Evolutionary conservation across 176 grass and related monocot species (phyloP), one percentile per base, ranked within the genome.

Genomic region (Cocos nucifera): DNA sequence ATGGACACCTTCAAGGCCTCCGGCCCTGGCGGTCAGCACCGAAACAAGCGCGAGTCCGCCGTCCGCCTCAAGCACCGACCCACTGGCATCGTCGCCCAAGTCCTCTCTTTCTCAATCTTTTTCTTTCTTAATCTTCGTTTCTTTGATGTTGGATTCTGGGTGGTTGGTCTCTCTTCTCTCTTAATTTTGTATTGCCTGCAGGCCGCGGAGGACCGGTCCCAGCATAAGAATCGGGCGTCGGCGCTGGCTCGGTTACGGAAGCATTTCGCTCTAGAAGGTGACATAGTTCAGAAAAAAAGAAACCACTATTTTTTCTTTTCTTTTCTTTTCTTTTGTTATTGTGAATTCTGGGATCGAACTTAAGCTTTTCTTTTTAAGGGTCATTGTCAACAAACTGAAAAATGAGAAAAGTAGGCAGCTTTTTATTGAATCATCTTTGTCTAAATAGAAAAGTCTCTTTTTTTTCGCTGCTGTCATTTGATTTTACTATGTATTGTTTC

Each of bases 41-140:
- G 93, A 32, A 97, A 97, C 76, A 97, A 97, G 84, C 83, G 93
- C 59, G 87, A 97, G 76, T 80, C 93, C 21, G 87, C 87, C 19
- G 87, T 92, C 5, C 83, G 87, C 0, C 73, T 97, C 9, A 78
- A 79, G 4, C 93, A 97, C 78, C 81, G 76, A 9, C 93, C 93
- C 69, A 91, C 93, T 44, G 84, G 93, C 58, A 80, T 97, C 73
- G 53, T 72, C 49, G 93, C 87, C 26, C 93, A 97, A 81, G 93
- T 97, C 4, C 15, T 27, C 54, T 28, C 29, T 1, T 5, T 53
- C 44, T 49, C 48, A 2, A 18, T 19, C 6, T 15, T 5, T 39
- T 39, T 39, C 35, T 39, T 12, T 39, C 9, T 44, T 44, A 14
- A 12, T 14, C 9, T 12, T 44, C 10, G 9, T 44, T 44, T 44